Percentiles rank a stretch among this genome's conserved stretches.
Conservation (phyloP, 768 basidiomycete genomes). For the Tylopilus sp. region DNA sequence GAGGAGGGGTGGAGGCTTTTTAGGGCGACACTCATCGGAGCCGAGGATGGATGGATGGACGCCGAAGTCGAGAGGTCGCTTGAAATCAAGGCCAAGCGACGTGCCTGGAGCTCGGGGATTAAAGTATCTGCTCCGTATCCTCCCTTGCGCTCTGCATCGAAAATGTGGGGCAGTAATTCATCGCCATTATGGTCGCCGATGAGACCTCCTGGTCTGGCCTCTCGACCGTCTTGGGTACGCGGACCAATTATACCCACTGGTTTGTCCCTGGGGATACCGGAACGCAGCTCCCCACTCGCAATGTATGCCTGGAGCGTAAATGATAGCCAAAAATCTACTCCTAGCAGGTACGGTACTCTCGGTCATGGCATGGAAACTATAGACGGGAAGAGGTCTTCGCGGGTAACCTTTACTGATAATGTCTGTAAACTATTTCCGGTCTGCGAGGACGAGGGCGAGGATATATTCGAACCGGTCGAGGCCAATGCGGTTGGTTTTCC, state of each 20-base stretch:
- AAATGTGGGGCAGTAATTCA: slow-evolving; percentile 18
- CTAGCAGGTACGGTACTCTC: slow-evolving; percentile 18
- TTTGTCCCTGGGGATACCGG: slow-evolving; percentile 48
- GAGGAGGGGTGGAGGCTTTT: slow-evolving; percentile 38
- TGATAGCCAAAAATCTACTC: slow-evolving; percentile 29
- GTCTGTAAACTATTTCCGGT: slow-evolving; percentile 29
- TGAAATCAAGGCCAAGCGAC: slow-evolving; percentile 55
- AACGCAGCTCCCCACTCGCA: slow-evolving; percentile 49
- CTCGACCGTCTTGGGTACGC: slow-evolving; percentile 1
- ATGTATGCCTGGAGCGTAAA: slow-evolving; percentile 36
- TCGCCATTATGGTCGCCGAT: not conserved
- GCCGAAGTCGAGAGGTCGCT: slow-evolving; percentile 35
- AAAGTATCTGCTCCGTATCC: slow-evolving; percentile 34
- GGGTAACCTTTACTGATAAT: slow-evolving; percentile 17
- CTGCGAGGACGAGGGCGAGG: slow-evolving; percentile 32
- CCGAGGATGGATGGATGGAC: slow-evolving; percentile 27
- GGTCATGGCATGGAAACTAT: slow-evolving; percentile 14
- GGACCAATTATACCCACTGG: slow-evolving; percentile 31
- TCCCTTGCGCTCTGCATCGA: not conserved
- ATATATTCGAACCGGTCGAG: slow-evolving; percentile 26
- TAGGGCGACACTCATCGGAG: slow-evolving; percentile 25
- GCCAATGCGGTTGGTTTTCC: slow-evolving; percentile 23
- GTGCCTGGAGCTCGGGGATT: slow-evolving; percentile 63
- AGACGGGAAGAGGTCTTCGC: slow-evolving; percentile 13
- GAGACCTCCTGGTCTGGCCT: slow-evolving; percentile 23